Base-by-base conservation (phyloP, 2,329 filamentous ascomycete genomes). In the Arthrobotrys megalospora region DNA sequence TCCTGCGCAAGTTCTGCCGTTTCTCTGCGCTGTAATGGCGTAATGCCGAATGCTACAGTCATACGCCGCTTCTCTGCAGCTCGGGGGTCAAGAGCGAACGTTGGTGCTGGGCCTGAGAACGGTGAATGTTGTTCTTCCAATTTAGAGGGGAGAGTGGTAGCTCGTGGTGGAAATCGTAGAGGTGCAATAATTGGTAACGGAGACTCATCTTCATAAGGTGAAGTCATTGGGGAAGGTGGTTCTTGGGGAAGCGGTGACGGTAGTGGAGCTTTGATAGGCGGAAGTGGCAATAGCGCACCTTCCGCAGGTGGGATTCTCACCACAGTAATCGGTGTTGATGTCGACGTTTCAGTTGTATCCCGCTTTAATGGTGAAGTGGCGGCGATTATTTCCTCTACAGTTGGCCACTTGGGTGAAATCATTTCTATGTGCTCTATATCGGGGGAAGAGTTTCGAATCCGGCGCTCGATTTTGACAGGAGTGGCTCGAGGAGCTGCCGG, bases 11-110 rank as follows among this genome's bases (percentile, higher is more conserved):
- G 36, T 43, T 72, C 75, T 41, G 75, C 75, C 5, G 75, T 72
- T 52, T 72, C 75, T 43, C 75, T 45, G 52, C 75, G 48, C 21
- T 78, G 75, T 21, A 78, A 36, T 21, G 75, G 75, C 19, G 60
- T 78, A 24, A 78, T 72, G n/a, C 75, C 75, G 48, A 78, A 78
- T 34, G 67, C 75, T 21, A 78, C 62, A 6, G 67, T 78, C 75
- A 72, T 78, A 10, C 75, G 34, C 52, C 75, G 55, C 24, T 64
- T 78, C 62, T 78, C 62, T 47, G 75, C 75, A 28, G 50, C 67
- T 24, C 34, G 72, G 2, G 75, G 75, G 34, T 72, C 75, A 24
- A 78, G 60, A 10, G 36, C 58, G 28, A 78, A 78, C 5, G 62
- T 43, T n/a, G 63, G 14, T 8, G 38, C 53, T n/a, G 67, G 21